Evolutionary conservation across 2,329 filamentous ascomycete genomes (phyloP).

Genomic region (Diaporthe amygdali): DNA sequence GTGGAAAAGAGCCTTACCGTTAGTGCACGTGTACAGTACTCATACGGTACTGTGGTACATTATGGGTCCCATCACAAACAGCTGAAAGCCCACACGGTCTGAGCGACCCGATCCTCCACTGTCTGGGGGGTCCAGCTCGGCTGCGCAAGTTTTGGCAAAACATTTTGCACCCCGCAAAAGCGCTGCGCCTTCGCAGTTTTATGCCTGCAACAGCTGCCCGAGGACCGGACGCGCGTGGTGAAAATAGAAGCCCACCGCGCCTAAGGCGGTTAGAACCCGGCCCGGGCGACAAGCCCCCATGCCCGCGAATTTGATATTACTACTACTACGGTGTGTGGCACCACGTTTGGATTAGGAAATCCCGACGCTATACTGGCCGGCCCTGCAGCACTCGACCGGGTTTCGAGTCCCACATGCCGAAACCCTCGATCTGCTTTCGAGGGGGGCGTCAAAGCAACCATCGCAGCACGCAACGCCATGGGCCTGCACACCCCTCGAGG

Average conservation of each 20-base stretch:
- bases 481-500: neutral
- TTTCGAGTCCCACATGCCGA: constrained; percentile 16
- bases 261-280: constrained; percentile 10
- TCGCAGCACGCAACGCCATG: neutral
- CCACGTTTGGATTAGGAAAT: constrained; percentile 1
- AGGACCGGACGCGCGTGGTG: constrained; percentile 14
- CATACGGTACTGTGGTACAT: neutral
- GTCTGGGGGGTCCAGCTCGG: neutral
- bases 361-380: constrained; percentile 8
- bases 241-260: constrained; percentile 9
- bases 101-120: constrained; percentile 1
- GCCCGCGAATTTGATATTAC: neutral
- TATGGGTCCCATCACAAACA: neutral
- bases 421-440: constrained; percentile 11
- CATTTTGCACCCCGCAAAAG: constrained; percentile 1
- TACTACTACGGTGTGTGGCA: neutral
- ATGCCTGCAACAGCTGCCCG: neutral
- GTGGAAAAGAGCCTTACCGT: neutral
- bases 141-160: constrained; percentile 11
- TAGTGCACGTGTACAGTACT: neutral
- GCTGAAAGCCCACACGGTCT: constrained; percentile 19
- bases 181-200: neutral
- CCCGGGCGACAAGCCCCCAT: neutral
- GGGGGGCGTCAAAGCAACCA: neutral
- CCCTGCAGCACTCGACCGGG: constrained; percentile 2